Conservation (phyloP, 345 rosid genomes). For the Acer campestre region DNA sequence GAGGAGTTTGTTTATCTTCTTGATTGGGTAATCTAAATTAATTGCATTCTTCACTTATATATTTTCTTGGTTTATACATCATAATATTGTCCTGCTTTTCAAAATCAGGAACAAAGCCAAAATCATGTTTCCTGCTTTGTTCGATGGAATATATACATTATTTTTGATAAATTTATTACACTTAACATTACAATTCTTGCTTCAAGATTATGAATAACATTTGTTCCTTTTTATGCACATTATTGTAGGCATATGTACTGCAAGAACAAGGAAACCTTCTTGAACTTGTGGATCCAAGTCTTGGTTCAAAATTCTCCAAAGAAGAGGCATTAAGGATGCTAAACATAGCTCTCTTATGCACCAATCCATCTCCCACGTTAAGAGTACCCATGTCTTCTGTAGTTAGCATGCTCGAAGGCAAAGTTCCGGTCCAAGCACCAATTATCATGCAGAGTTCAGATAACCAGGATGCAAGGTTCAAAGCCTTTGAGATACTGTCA, state of each 20-base stretch:
- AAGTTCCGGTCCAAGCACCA: constrained; percentile 68
- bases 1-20: constrained; percentile 96
- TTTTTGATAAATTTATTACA: background rate
- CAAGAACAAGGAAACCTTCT: constrained; percentile 94
- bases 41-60: background rate
- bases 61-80: background rate
- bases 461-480: constrained; percentile 64
- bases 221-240: background rate
- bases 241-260: constrained; percentile 73
- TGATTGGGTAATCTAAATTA: constrained; percentile 59
- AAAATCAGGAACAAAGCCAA: background rate
- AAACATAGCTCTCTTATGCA: constrained; percentile 75
- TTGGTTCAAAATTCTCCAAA: constrained; percentile 55
- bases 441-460: constrained; percentile 54
- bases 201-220: background rate
- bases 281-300: constrained; percentile 76
- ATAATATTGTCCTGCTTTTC: too few relatives aligned
- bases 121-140: background rate
- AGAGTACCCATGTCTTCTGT: constrained; percentile 90
- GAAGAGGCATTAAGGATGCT: constrained; percentile 71
- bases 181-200: background rate
- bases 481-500: constrained; percentile 68
- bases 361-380: constrained; percentile 86
- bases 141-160: too few relatives aligned
- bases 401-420: constrained; percentile 83